Percentiles rank a stretch among this genome's conserved stretches.
Evolutionary conservation across 1,284 basidiomycete species (phyloP).

Genomic region (Puccinia coronata): DNA sequence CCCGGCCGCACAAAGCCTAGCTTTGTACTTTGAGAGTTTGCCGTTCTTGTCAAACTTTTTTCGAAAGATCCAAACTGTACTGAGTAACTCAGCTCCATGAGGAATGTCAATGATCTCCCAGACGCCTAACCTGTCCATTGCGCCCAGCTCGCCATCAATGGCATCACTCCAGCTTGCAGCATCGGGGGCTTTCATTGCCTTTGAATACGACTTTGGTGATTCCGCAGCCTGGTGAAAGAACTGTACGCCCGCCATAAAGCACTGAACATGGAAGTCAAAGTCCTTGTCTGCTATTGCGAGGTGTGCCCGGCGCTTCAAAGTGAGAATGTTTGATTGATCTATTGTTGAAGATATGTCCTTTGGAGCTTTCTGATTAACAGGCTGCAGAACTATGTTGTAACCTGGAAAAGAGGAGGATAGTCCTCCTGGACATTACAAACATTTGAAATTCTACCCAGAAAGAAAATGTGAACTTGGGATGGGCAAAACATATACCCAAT

Average conservation of each 20-base stretch:
- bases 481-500: too few species aligned
- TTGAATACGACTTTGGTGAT: neutral
- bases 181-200: neutral
- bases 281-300: neutral
- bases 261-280: neutral
- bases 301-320: neutral
- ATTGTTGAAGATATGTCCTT: neutral
- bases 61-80: too few species aligned
- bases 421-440: too few species aligned
- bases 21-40: slow-evolving; percentile 13
- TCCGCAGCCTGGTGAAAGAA: neutral
- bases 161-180: neutral
- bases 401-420: neutral
- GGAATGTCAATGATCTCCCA: slow-evolving; percentile 20
- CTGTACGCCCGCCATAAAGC: neutral
- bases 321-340: neutral
- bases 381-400: neutral
- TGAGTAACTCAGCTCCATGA: neutral
- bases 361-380: neutral
- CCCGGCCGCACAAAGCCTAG: too few species aligned
- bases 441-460: too few species aligned
- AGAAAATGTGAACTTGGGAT: too few species aligned
- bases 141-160: neutral
- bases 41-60: slow-evolving; percentile 16
- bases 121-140: neutral